Evolutionary conservation across 768 basidiomycete genomes (phyloP).

Genomic region (Amanita pallidorosea): DNA sequence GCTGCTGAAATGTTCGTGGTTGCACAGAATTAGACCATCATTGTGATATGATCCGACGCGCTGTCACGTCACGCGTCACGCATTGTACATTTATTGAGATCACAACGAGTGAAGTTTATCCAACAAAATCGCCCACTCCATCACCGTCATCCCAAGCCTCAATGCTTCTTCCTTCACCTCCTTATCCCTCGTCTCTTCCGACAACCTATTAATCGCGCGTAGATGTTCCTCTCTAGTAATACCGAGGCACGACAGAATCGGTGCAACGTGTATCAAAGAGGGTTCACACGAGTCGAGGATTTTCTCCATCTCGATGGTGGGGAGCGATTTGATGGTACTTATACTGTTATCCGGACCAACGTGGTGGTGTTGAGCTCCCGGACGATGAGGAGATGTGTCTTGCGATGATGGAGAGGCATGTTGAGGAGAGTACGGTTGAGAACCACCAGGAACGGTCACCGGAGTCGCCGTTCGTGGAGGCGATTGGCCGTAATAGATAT

Average conservation of each 20-base stretch:
- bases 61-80: too few species aligned
- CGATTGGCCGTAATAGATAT: background rate
- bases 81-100: background rate
- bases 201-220: slow-evolving; percentile 47
- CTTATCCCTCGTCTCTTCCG: slow-evolving; percentile 55
- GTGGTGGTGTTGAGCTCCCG: background rate
- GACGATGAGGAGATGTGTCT: background rate
- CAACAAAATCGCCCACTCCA: slow-evolving; percentile 74
- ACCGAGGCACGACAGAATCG: slow-evolving; percentile 45
- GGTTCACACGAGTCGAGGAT: slow-evolving; percentile 56
- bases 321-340: slow-evolving; percentile 28
- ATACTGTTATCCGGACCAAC: slow-evolving; percentile 19
- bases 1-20: too few species aligned
- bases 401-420: background rate
- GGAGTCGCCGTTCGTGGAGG: slow-evolving; percentile 12
- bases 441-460: slow-evolving; percentile 9
- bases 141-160: slow-evolving; percentile 53
- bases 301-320: slow-evolving; percentile 33
- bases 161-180: slow-evolving; percentile 65
- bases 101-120: slow-evolving; percentile 41
- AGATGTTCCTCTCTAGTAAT: slow-evolving; percentile 52
- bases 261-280: slow-evolving; percentile 51
- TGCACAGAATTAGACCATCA: too few species aligned
- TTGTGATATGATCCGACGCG: too few species aligned
- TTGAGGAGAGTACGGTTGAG: slow-evolving; percentile 17